Evolutionary conservation across 2,329 filamentous ascomycete genomes (phyloP).

Genomic region (Pseudogymnoascus sp.): DNA sequence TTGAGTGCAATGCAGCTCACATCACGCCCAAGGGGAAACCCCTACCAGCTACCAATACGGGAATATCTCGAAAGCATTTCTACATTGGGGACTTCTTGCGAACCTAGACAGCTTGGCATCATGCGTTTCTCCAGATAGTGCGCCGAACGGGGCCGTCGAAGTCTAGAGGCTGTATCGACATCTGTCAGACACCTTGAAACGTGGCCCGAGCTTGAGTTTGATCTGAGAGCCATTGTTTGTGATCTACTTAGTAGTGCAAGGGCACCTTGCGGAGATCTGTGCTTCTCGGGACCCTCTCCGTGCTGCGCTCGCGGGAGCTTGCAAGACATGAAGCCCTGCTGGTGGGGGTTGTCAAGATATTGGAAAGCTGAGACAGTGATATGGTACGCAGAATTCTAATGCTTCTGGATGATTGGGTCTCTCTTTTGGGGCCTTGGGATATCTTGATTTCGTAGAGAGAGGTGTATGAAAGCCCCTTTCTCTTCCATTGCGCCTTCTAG

Average conservation of each 20-base stretch:
- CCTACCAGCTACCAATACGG: not conserved
- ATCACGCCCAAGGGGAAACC: not conserved
- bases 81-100: not conserved
- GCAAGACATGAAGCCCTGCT: not conserved
- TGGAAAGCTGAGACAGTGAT: no score
- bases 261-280: slow-evolving; percentile 2
- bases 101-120: not conserved
- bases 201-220: not conserved
- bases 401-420: not conserved
- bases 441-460: not conserved
- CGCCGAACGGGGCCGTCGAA: not conserved
- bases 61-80: not conserved
- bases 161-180: not conserved
- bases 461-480: not conserved
- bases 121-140: not conserved
- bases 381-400: not conserved
- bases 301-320: not conserved
- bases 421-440: not conserved
- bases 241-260: not conserved
- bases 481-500: not conserved
- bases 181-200: not conserved
- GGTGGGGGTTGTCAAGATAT: not conserved
- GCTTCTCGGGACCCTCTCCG: not conserved
- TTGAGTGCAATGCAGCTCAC: not conserved
- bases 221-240: not conserved